Percentiles rank a stretch among this genome's conserved stretches.
These are phyloP conservation scores for Podila minutissima DNA, from an alignment of 192 early-diverging fungal genomes.

Conservation along the genomic window DNA sequence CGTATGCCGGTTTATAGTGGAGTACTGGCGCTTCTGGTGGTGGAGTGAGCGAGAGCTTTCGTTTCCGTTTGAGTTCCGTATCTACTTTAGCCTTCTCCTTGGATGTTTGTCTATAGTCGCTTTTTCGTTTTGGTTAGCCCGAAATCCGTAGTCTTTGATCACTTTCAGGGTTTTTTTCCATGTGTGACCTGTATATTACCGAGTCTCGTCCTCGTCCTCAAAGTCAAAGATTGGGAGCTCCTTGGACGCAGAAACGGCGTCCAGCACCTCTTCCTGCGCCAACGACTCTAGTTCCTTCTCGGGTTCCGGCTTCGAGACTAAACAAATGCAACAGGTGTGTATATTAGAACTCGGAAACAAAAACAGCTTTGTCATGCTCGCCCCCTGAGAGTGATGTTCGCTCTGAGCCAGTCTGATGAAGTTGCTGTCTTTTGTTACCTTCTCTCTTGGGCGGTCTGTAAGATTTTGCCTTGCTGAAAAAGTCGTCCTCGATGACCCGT, in stretches of 20 bases:
- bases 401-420: no score
- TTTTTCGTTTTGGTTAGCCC: not conserved
- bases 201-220: conserved; percentile 27
- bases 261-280: conserved; percentile 3
- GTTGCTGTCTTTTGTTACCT: conserved; percentile 2
- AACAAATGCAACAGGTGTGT: not conserved
- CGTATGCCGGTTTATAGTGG: not conserved
- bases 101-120: conserved; percentile 9
- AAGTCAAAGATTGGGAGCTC: conserved; percentile 18
- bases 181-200: not conserved
- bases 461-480: conserved; percentile 38
- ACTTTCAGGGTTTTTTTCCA: not conserved
- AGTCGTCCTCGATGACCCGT: conserved; percentile 34
- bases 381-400: no score
- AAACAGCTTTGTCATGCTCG: not conserved
- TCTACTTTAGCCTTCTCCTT: not conserved
- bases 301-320: not conserved
- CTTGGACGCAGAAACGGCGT: not conserved
- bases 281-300: conserved; percentile 10
- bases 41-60: conserved; percentile 61
- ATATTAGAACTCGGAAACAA: not conserved
- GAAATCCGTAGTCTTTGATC: not conserved
- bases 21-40: conserved; percentile 44
- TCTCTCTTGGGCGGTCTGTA: conserved; percentile 18
- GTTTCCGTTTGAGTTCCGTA: conserved; percentile 21